Conservation (phyloP, 208 protist species). For the Wallacemonas rigidus region DNA sequence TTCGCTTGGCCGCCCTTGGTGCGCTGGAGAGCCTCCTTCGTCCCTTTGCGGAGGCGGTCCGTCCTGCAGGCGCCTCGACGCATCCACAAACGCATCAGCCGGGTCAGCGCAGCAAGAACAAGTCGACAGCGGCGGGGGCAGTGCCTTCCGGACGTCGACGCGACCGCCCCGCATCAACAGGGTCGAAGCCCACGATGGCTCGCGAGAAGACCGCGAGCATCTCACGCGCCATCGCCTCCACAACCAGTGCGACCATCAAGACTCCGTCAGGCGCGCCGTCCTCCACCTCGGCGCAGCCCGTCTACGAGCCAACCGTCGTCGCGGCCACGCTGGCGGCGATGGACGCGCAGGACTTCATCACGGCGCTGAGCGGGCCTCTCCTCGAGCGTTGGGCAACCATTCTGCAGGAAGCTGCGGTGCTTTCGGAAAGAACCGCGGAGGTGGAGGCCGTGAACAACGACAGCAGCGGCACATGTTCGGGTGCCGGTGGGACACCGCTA, state of each 20-base stretch:
- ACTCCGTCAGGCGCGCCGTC: neutral
- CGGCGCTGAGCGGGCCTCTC: conserved; percentile 6
- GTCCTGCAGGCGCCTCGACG: neutral
- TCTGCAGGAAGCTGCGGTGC: conserved; percentile 2
- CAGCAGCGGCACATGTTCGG: neutral
- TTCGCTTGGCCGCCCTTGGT: conserved; percentile 12
- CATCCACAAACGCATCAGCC: neutral
- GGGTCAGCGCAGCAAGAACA: too few relatives aligned
- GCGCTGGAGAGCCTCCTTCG: conserved; percentile 11
- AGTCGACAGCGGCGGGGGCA: too few relatives aligned
- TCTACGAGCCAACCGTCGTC: conserved; percentile 16
- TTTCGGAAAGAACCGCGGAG: neutral
- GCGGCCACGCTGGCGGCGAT: conserved; percentile 7
- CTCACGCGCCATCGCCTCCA: conserved; percentile 9
- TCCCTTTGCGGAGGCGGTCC: neutral
- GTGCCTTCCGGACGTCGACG: neutral
- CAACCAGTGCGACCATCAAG: neutral
- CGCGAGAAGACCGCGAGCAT: neutral
- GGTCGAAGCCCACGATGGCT: neutral
- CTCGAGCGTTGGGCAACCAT: conserved; percentile 21
- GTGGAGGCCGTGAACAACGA: neutral
- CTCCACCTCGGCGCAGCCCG: neutral
- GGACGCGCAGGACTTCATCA: conserved; percentile 13
- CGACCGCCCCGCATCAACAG: neutral
- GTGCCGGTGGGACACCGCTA: neutral